These are phyloP conservation scores for Bondarzewia mesenterica DNA, from an alignment of 1,284 basidiomycete species.

Conservation along the genomic window DNA sequence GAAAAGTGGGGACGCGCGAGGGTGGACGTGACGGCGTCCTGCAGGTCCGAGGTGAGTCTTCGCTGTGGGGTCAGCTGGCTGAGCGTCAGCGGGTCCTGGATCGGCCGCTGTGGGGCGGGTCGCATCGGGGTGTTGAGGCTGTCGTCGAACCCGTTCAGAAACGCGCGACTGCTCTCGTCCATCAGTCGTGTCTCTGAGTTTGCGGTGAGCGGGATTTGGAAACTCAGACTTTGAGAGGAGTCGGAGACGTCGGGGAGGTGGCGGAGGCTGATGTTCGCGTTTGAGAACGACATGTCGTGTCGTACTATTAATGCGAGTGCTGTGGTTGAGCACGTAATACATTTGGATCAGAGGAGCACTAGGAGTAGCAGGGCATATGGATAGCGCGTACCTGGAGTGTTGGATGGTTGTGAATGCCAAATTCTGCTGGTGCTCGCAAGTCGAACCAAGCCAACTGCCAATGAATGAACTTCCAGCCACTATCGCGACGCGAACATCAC, in stretches of 20 bases:
- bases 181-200: conserved; percentile 31
- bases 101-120: not conserved
- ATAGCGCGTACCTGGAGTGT: too few species aligned
- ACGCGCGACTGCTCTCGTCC: conserved; percentile 31
- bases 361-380: too few species aligned
- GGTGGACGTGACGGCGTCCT: conserved; percentile 5
- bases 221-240: conserved; percentile 30
- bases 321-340: not conserved
- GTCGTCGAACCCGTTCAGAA: conserved; percentile 30
- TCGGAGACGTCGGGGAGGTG: conserved; percentile 41
- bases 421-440: not conserved
- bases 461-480: not conserved
- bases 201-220: conserved; percentile 38
- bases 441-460: not conserved
- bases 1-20: not conserved
- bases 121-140: conserved; percentile 22
- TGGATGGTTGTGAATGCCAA: not conserved
- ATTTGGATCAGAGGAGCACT: not conserved
- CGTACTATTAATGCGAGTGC: not conserved
- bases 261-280: conserved; percentile 34
- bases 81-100: conserved; percentile 23
- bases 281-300: not conserved
- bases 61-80: conserved; percentile 27
- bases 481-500: not conserved
- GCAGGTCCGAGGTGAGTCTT: conserved; percentile 1